Evolutionary conservation across 108 stramenopile genomes (phyloP).

Genomic region (Nitzschia palea): DNA sequence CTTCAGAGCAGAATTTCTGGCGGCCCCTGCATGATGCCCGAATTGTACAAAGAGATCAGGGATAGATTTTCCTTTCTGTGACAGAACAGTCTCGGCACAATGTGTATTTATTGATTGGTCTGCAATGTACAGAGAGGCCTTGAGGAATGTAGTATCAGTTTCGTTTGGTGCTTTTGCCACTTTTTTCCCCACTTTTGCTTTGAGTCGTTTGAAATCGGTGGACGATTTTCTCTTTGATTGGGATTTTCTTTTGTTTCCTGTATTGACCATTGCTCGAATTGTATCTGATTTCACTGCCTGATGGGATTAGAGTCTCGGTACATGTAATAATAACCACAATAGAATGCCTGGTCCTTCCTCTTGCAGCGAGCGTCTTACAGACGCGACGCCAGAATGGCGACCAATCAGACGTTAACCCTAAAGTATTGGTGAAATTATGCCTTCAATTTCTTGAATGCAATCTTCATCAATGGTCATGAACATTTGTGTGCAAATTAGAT

Average conservation of each 20-base stretch:
- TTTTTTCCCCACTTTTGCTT: slow-evolving; percentile 85
- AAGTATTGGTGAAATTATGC: too few relatives aligned
- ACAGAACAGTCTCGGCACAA: slow-evolving; percentile 40
- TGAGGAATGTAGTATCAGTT: slow-evolving; percentile 75
- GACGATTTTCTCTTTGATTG: neutral
- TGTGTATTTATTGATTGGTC: slow-evolving; percentile 31
- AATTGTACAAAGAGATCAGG: slow-evolving; percentile 47
- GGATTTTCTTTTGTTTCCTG: slow-evolving; percentile 7
- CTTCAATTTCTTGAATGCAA: too few relatives aligned
- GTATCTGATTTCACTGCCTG: too few relatives aligned
- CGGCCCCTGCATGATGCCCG: slow-evolving; percentile 68
- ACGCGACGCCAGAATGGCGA: too few relatives aligned
- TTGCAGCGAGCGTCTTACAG: too few relatives aligned
- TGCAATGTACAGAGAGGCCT: slow-evolving; percentile 66
- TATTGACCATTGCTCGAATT: neutral
- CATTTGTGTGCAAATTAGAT: too few relatives aligned
- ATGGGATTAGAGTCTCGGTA: neutral
- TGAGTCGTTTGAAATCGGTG: slow-evolving; percentile 71
- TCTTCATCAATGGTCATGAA: too few relatives aligned
- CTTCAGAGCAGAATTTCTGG: slow-evolving; percentile 59
- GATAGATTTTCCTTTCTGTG: slow-evolving; percentile 64
- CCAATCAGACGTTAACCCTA: too few relatives aligned
- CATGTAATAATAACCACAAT: too few relatives aligned
- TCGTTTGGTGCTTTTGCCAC: slow-evolving; percentile 64
- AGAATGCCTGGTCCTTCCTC: too few relatives aligned